phyloP scores from a whole-genome alignment of 495 filamentous ascomycete species.

The Chaetomidium leptoderma region DNA sequence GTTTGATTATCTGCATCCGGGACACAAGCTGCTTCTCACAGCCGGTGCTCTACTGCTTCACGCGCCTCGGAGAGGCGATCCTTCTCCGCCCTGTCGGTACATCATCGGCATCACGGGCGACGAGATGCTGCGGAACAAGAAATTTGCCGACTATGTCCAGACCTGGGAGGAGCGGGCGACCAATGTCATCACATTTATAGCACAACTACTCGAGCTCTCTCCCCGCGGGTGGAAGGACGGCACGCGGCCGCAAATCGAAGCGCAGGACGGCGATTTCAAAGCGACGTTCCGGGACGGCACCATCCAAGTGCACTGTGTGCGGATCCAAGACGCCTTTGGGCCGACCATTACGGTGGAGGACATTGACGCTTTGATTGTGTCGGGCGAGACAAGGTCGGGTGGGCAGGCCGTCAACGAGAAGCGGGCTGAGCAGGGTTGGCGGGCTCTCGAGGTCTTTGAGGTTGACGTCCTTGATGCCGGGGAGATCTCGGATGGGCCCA shows the following conservation, averaged over 20 bases:
- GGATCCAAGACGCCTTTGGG: constrained; percentile 85
- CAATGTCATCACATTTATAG: constrained; percentile 65
- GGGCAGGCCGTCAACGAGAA: constrained; percentile 80
- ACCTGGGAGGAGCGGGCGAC: constrained; percentile 69
- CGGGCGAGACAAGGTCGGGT: constrained; percentile 80
- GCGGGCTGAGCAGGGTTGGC: constrained; percentile 74
- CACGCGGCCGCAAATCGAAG: constrained; percentile 15
- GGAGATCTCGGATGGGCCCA: constrained; percentile 44
- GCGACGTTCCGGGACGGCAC: constrained; percentile 42
- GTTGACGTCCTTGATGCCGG: constrained; percentile 82
- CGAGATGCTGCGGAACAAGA: constrained; percentile 79
- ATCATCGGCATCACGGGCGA: constrained; percentile 87
- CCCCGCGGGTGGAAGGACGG: constrained; percentile 37
- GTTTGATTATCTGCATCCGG: constrained; percentile 92
- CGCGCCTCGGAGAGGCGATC: constrained; percentile 39
- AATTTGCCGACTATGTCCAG: constrained; percentile 73
- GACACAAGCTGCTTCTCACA: constrained; percentile 91
- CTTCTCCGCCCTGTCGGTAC: constrained; percentile 46
- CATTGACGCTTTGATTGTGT: constrained; percentile 79
- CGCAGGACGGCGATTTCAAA: constrained; percentile 37
- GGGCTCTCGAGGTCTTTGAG: constrained; percentile 71
- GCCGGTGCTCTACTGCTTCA: constrained; percentile 70
- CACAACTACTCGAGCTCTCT: constrained; percentile 58
- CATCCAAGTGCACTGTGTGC: constrained; percentile 63
- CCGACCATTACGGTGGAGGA: constrained; percentile 81